Evolutionary conservation across 163 green algal genomes (phyloP), one percentile per base, ranked within the genome.

Genomic region (Scenedesmus sp.): DNA sequence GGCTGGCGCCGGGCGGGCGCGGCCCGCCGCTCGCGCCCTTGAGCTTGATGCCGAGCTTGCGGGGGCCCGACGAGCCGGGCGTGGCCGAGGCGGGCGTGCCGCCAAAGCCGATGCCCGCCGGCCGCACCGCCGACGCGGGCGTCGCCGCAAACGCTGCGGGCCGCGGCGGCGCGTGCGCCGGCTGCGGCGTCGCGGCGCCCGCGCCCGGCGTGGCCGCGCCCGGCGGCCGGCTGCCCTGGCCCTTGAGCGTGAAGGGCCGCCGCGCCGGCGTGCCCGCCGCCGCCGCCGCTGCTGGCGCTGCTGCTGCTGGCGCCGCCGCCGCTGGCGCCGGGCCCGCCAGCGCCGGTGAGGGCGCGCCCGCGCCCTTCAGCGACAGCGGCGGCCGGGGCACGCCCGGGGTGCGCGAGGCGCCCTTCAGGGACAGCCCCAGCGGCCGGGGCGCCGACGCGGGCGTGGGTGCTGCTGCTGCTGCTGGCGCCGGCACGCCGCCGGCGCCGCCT

Each of bases 1-100:
- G 22, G 24, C 5, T 29, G 14, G 39, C 22, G 29, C n/a, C 22
- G 36, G 56, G n/a, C 56, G 33, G 39, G 39, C 39, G 39, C 11
- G 62, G 62, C 18, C 62, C 34, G 33, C 26, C 22, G 26, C 31
- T 45, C n/a, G 63, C 36, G n/a, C 63, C 63, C 36, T 73, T 73
- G 42, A 73, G 63, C 63, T 73, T 73, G 63, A 73, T 73, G 44
- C 63, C 63, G 39, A 6, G 7, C 56, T 60, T 45, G 44, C 39
- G 56, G 42, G n/a, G 42, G n/a, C n/a, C n/a, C n/a, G n/a, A n/a
- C n/a, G n/a, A n/a, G n/a, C n/a, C n/a, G n/a, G n/a, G n/a, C n/a
- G n/a, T n/a, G n/a, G n/a, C n/a, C n/a, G n/a, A n/a, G 3, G 44
- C n/a, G 26, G 42, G 4, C 15, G 39, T 47, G 39, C 6, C 39